Evolutionary conservation across 2,329 filamentous ascomycete genomes (phyloP), one percentile per base, ranked within the genome.

Genomic region (Diaporthe helianthi): DNA sequence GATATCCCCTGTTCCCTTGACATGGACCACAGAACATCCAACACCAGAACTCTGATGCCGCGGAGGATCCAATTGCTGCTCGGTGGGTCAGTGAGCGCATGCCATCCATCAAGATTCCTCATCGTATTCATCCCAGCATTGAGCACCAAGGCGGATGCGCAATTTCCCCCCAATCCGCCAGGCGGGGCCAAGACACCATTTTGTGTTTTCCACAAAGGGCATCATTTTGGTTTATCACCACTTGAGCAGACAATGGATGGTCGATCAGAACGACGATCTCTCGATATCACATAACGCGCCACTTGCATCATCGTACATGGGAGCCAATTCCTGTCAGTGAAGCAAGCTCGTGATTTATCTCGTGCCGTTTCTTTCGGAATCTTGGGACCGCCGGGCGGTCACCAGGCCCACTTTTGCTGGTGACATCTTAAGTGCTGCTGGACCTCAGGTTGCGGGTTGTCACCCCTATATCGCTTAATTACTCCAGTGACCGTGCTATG

Each of bases 141-240:
- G 26, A 44, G 41, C 29, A 24, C 58, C 58, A 36, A 44, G 41
- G 58, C 58, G 44, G 58, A 4, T 63, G 58, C 29, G 58, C n/a
- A 63, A 63, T 63, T 63, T 63, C 58, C 58, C n/a, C 58, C 41
- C 58, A 63, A 41, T 2, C 58, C 44, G 58, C 44, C 44, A 12
- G 44, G 58, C 58, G 58, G 58, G 44, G 26, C 58, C 58, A 63
- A 49, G 58, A 24, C 22, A 49, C 19, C 41, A 63, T 47, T 49
- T 41, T 31, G 10, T 29, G 22, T 26, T 46, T 63, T 63, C 29
- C 58, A 19, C 36, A 44, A 33, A 2, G 19, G 29, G 33, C 44
- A 49, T 63, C 44, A 24, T 63, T 22, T 22, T 36, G 8, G 12
- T 22, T 24, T 26, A 36, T 49, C 58, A 63, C n/a, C n/a, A n/a